These are phyloP conservation scores for Nidularia pulvinata DNA, from an alignment of 768 basidiomycete species.

Conservation along the genomic window DNA sequence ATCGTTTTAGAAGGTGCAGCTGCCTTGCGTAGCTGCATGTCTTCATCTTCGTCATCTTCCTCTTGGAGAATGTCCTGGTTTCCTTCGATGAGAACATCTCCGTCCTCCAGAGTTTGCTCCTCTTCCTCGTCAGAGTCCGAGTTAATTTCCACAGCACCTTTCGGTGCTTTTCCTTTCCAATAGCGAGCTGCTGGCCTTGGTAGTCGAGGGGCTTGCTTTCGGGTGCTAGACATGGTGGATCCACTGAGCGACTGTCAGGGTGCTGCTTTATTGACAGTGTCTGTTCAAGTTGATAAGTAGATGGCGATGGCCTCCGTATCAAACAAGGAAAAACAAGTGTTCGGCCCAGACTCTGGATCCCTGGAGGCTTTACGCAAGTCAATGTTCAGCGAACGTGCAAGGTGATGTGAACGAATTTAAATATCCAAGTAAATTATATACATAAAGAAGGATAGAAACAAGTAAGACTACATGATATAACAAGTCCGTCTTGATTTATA, in stretches of 20 bases:
- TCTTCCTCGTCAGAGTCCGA: conserved; percentile 72
- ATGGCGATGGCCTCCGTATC: too few species aligned
- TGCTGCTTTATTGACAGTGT: too few species aligned
- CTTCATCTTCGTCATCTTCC: conserved; percentile 42
- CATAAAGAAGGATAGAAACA: too few species aligned
- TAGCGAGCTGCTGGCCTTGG: conserved; percentile 84
- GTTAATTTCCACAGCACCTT: conserved; percentile 56
- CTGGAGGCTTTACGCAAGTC: too few species aligned
- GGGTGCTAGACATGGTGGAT: conserved; percentile 23
- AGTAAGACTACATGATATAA: not conserved
- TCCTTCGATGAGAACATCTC: conserved; percentile 60
- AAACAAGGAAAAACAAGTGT: too few species aligned
- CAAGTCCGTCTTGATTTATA: conserved; percentile 33
- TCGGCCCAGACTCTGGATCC: too few species aligned
- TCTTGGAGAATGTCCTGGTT: conserved; percentile 50
- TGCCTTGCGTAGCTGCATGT: conserved; percentile 34
- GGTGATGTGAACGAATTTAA: too few species aligned
- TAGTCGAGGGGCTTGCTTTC: conserved; percentile 77
- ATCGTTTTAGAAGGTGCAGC: conserved; percentile 48
- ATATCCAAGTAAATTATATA: too few species aligned
- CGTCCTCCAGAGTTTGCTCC: conserved; percentile 40
- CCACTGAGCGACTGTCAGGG: too few species aligned
- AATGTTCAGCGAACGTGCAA: too few species aligned
- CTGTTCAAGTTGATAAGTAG: too few species aligned
- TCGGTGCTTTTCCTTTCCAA: conserved; percentile 90